Evolutionary conservation across 2,329 filamentous ascomycete genomes (phyloP).

Genomic region (Paecilomyces variotii): DNA sequence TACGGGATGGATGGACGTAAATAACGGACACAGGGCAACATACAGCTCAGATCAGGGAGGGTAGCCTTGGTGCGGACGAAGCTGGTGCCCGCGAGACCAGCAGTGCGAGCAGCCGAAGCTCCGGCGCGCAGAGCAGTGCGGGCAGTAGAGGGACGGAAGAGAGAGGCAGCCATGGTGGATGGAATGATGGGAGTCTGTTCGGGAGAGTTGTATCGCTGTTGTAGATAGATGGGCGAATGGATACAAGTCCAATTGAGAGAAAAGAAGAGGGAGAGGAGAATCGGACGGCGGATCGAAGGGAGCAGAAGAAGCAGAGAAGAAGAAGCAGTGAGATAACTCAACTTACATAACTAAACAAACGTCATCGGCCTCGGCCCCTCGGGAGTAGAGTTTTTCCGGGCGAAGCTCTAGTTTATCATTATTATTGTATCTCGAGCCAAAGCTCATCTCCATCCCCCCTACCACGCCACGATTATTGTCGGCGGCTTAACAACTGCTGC

Average conservation of each 20-base stretch:
- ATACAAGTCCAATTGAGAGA: slow-evolving; percentile 3
- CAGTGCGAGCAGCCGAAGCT: slow-evolving; percentile 44
- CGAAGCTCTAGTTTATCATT: no score
- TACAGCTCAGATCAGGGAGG: slow-evolving; percentile 79
- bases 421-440: not conserved
- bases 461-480: not conserved
- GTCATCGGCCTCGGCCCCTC: slow-evolving; percentile 4
- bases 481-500: not conserved
- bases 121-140: slow-evolving; percentile 65
- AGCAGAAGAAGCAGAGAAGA: not conserved
- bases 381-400: slow-evolving; percentile 3
- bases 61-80: slow-evolving; percentile 85
- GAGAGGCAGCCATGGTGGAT: slow-evolving; percentile 60
- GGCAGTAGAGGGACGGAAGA: slow-evolving; percentile 63
- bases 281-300: not conserved
- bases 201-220: not conserved
- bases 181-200: not conserved
- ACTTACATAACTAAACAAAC: slow-evolving; percentile 5
- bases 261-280: not conserved
- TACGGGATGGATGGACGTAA: not conserved
- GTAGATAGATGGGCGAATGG: not conserved
- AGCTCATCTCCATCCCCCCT: not conserved
- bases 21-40: slow-evolving; percentile 18
- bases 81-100: slow-evolving; percentile 61
- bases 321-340: not conserved